phyloP scores from a whole-genome alignment of 1,284 basidiomycete species.

The Irpex lacteus region DNA sequence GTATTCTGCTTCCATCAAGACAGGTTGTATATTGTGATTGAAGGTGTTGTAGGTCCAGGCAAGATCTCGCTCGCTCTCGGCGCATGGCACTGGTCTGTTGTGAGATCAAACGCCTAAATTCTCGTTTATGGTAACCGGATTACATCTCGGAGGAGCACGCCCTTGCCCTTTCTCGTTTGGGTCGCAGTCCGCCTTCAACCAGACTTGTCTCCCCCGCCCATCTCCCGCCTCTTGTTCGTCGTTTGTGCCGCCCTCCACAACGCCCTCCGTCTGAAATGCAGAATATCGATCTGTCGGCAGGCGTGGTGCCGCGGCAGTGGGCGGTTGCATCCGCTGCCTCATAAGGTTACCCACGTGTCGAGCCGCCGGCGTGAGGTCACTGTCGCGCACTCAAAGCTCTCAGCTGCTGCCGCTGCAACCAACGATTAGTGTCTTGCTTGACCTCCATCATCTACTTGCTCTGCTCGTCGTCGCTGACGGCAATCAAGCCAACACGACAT shows the following conservation, averaged over 20 bases:
- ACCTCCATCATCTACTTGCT: constrained; percentile 2
- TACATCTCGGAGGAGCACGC: too few species aligned
- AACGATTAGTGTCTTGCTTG: neutral
- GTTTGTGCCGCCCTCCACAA: neutral
- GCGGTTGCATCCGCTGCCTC: neutral
- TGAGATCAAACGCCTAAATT: neutral
- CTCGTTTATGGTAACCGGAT: neutral
- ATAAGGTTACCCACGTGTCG: constrained; percentile 5
- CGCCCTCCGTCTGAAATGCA: neutral
- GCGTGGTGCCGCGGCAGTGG: neutral
- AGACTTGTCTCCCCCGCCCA: neutral
- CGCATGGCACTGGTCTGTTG: neutral
- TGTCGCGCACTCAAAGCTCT: neutral
- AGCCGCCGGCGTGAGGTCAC: neutral
- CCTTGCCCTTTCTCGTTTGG: neutral
- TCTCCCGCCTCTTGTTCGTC: neutral
- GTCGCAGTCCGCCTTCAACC: neutral
- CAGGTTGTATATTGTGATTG: neutral
- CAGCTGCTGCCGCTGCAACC: constrained; percentile 1
- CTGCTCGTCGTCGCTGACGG: constrained; percentile 5
- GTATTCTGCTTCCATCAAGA: too few species aligned
- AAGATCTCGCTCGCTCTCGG: constrained; percentile 1
- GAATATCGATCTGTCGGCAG: neutral
- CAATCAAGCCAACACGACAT: constrained; percentile 3
- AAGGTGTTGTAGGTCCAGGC: neutral